Base-by-base conservation (phyloP, 1,139 yeast species). In the Suhomyces taliae region DNA sequence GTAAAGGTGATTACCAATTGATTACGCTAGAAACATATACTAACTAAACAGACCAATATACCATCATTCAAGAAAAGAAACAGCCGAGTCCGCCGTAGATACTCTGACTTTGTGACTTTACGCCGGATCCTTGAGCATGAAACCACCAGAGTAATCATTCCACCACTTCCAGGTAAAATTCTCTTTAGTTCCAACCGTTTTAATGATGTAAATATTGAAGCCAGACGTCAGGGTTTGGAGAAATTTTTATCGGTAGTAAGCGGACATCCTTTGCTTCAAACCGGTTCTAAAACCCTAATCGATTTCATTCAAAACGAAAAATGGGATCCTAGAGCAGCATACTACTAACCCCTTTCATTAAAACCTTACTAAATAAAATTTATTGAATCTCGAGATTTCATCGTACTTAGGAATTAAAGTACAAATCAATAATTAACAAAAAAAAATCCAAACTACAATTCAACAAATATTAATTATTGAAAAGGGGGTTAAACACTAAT, bases 191-290 rank as follows among this genome's bases (percentile, higher is more conserved):
- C 74, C 40, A 82, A 87, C 62, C 77, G 95, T 53, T 91, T 91
- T 64, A 83, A 84, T 49, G 95, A 89, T 51, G 85, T 87, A 41
- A 87, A 87, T 49, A 90, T 93, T 50, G 97, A 90, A 59, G 83
- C 82, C 49, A 77, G 99, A 57, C 74, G 97, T 49, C 83, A 79
- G 55, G 97, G 97, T 0, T 74, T 93, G 43, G 96, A 90, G 62
- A 81, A 81, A 60, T 93, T 95, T 66, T 65, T 93, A 38, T 79
- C 79, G 47, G 76, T 81, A 27, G 96, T 93, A 10, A 95, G 96
- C 15, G 96, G 97, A 8, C 99, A 93, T 64, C 99, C 99, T 1
- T 70, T 93, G 51, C 70, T 93, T 49, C 98, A 93, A 66, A 88
- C 97, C 0, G 96, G 96, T 0, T 83, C 93, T n/a, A 81, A 82